Evolutionary conservation across 164 flowering plant species (phyloP).

Genomic region (Warburgia ugandensis): DNA sequence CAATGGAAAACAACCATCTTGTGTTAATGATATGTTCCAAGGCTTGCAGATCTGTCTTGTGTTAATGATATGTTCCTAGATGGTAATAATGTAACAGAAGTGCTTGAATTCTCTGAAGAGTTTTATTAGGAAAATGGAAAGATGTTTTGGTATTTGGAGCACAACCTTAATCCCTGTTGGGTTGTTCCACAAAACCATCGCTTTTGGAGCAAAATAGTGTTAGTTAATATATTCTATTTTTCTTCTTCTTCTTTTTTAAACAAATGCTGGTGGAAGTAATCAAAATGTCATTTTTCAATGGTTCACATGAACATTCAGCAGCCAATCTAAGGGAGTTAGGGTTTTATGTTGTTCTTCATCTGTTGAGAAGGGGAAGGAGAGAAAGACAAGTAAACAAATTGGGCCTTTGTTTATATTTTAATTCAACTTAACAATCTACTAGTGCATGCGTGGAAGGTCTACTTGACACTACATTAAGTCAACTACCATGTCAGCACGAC

Average conservation of each 20-base stretch:
- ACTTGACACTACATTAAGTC: too few relatives aligned
- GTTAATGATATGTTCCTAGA: constrained; percentile 47
- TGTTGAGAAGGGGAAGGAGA: too few relatives aligned
- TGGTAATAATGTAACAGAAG: constrained; percentile 73
- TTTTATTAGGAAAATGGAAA: constrained; percentile 66
- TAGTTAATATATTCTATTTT: constrained; percentile 17
- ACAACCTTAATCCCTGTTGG: constrained; percentile 66
- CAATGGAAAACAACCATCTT: constrained; percentile 63
- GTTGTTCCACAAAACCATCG: constrained; percentile 12
- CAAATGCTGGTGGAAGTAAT: constrained; percentile 17
- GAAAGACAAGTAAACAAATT: too few relatives aligned
- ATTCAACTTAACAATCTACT: too few relatives aligned
- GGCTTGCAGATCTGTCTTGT: constrained; percentile 45
- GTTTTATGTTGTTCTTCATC: too few relatives aligned
- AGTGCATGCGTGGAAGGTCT: too few relatives aligned
- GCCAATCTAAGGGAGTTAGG: too few relatives aligned
- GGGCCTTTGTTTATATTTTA: too few relatives aligned
- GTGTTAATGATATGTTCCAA: constrained; percentile 44
- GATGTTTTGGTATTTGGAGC: constrained; percentile 64
- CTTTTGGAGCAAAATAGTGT: constrained; percentile 43
- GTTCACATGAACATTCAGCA: constrained; percentile 26
- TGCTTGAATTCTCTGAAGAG: constrained; percentile 43
- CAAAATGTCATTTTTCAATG: constrained; percentile 10
- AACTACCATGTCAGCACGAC: too few relatives aligned
- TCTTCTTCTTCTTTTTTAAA: constrained; percentile 12